These are phyloP conservation scores for Flaveria linearis DNA, from an alignment of 129 eudicot genomes.

Conservation along the genomic window DNA sequence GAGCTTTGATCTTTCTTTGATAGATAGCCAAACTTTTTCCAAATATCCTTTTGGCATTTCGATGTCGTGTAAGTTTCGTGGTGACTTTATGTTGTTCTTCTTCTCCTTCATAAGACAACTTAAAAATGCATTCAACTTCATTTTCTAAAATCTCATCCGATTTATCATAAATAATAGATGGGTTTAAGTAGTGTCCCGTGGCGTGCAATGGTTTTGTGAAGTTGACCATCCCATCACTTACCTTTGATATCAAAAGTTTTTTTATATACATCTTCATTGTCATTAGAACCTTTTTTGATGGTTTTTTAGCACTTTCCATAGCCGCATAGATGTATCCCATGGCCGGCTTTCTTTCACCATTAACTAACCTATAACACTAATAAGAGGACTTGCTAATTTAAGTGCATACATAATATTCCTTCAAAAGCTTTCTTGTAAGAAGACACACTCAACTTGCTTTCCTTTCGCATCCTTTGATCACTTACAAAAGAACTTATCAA, in stretches of 20 bases:
- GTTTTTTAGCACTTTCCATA: not conserved
- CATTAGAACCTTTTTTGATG: not conserved
- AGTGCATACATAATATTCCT: conserved; percentile 22
- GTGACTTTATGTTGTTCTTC: no score
- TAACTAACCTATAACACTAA: conserved; percentile 11
- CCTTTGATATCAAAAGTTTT: not conserved
- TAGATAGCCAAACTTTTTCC: not conserved
- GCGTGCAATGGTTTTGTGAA: conserved; percentile 16
- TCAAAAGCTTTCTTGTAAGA: conserved; percentile 20
- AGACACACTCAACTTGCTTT: not conserved
- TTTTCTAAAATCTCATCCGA: not conserved
- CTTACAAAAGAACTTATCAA: no score
- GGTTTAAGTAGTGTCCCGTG: conserved; percentile 9
- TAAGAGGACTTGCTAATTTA: conserved; percentile 19
- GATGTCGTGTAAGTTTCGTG: not conserved
- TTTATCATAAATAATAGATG: conserved; percentile 1
- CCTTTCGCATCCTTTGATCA: not conserved
- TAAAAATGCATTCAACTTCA: not conserved
- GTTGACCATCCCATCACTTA: conserved; percentile 22
- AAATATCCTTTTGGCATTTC: not conserved
- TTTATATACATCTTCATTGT: conserved; percentile 3
- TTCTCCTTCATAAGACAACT: no score
- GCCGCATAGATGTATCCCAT: conserved; percentile 21
- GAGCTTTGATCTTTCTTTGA: not conserved
- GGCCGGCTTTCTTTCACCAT: conserved; percentile 7